These are phyloP conservation scores for Fusarium tricinctum DNA, from an alignment of 2,329 filamentous ascomycete species.

Conservation along the genomic window DNA sequence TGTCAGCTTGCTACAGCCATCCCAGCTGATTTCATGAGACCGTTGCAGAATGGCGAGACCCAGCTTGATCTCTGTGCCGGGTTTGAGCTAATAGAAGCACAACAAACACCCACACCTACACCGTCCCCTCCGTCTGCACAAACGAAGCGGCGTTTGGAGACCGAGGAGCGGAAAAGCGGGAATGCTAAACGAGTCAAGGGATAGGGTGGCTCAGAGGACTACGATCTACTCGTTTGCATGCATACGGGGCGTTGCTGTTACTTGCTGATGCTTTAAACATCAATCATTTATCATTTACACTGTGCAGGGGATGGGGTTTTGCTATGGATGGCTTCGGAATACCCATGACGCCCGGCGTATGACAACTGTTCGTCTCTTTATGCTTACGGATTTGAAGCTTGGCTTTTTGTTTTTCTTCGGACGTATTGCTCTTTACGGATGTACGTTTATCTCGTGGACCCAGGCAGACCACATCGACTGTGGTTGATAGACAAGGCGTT, in stretches of 20 bases:
- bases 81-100: constrained; percentile 26
- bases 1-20: constrained; percentile 56
- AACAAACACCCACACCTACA: constrained; percentile 25
- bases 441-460: constrained; percentile 6
- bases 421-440: constrained; percentile 8
- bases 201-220: constrained; percentile 28
- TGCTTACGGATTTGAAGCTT: constrained; percentile 21
- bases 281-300: constrained; percentile 23
- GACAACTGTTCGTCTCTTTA: constrained; percentile 31
- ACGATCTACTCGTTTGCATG: constrained; percentile 18
- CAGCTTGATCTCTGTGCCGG: constrained; percentile 54
- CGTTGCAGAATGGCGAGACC: constrained; percentile 51
- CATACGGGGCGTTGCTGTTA: constrained; percentile 29
- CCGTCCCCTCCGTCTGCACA: constrained; percentile 19
- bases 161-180: constrained; percentile 21
- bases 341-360: constrained; percentile 46
- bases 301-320: constrained; percentile 28
- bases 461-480: constrained; percentile 4
- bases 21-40: constrained; percentile 53
- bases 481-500: constrained; percentile 41
- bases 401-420: constrained; percentile 4
- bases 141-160: constrained; percentile 36
- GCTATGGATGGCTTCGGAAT: constrained; percentile 42
- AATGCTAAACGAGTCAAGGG: constrained; percentile 41
- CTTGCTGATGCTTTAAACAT: constrained; percentile 11